phyloP scores from a whole-genome alignment of 2,329 filamentous ascomycete species.

The Pseudogymnoascus sp. region DNA sequence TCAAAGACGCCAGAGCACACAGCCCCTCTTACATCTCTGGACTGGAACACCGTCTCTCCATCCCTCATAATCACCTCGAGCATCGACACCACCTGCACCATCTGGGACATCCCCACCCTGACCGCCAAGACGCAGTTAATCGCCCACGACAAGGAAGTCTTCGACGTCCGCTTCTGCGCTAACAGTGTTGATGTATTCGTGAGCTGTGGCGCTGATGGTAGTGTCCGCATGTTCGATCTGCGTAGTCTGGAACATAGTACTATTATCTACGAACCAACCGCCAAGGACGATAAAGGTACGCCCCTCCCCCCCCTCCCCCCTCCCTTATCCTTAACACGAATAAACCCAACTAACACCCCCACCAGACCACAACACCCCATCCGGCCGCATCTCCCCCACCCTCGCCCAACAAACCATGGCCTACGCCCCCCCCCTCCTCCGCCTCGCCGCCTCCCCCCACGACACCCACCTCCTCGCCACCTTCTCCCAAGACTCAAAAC shows the following conservation, averaged over 20 bases:
- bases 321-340: not conserved
- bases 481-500: conserved; percentile 84
- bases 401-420: conserved; percentile 69
- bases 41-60: conserved; percentile 96
- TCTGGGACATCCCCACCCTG: conserved; percentile 97
- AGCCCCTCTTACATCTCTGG: conserved; percentile 87
- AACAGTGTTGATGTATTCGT: conserved; percentile 99
- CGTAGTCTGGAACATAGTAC: conserved; percentile 95
- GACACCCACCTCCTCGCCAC: conserved; percentile 95
- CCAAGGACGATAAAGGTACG: conserved; percentile 68
- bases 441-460: conserved; percentile 84
- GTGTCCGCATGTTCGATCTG: conserved; percentile 97
- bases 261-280: conserved; percentile 96
- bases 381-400: conserved; percentile 62
- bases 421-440: conserved; percentile 68
- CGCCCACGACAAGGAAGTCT: conserved; percentile 97
- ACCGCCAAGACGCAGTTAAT: conserved; percentile 98
- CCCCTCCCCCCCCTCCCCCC: not conserved
- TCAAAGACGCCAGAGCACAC: conserved; percentile 98
- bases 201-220: conserved; percentile 93
- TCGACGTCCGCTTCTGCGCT: conserved; percentile 95
- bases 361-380: conserved; percentile 40
- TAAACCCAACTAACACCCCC: conserved; percentile 14
- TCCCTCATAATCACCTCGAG: conserved; percentile 97
- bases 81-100: conserved; percentile 98